phyloP scores from a whole-genome alignment of 805 yeast species.

The Candida oleophila region DNA sequence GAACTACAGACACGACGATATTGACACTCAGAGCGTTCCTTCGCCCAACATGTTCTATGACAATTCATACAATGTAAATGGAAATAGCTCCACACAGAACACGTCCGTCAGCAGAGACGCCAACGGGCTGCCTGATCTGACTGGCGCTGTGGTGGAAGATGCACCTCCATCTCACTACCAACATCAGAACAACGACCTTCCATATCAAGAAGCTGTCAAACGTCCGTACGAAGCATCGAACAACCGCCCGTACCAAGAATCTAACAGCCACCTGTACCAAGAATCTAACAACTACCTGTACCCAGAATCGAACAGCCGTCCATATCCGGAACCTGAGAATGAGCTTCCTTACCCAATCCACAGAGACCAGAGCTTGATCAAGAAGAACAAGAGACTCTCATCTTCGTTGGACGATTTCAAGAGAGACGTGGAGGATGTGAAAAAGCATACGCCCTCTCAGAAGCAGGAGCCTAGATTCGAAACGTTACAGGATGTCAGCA shows the following conservation, averaged over 20 bases:
- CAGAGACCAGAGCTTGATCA: slow-evolving; percentile 1
- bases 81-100: slow-evolving; percentile 3
- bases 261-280: too few relatives aligned
- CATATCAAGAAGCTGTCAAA: too few relatives aligned
- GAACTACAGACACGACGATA: slow-evolving; percentile 5
- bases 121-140: slow-evolving; percentile 5
- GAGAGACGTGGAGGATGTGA: slow-evolving; percentile 25
- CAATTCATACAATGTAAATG: neutral
- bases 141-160: slow-evolving; percentile 2
- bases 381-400: slow-evolving; percentile 18
- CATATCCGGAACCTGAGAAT: too few relatives aligned
- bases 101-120: slow-evolving; percentile 6
- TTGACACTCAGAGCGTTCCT: slow-evolving; percentile 1
- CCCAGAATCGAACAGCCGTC: too few relatives aligned
- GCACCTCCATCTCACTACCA: neutral
- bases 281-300: too few relatives aligned
- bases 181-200: neutral
- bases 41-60: neutral
- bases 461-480: slow-evolving; percentile 10
- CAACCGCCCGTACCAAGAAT: too few relatives aligned
- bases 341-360: slow-evolving; percentile 6
- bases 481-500: slow-evolving; percentile 11
- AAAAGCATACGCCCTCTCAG: slow-evolving; percentile 16
- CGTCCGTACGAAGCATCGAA: too few relatives aligned
- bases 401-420: slow-evolving; percentile 27